These are phyloP conservation scores for Capsicum pubescens DNA, from an alignment of 257 asterid genomes.

Conservation along the genomic window DNA sequence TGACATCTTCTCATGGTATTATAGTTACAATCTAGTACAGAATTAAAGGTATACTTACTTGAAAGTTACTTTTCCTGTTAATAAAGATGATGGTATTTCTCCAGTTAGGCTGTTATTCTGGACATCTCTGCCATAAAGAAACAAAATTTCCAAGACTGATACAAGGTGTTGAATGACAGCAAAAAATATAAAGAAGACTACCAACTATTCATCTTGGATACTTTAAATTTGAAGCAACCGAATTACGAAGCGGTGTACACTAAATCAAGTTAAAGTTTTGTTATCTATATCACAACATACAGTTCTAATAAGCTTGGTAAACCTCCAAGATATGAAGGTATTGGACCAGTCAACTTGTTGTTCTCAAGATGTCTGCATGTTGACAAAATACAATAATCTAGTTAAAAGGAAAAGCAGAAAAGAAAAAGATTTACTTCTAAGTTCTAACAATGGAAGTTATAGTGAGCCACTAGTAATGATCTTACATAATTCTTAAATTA, in stretches of 20 bases:
- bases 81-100: conserved; percentile 66
- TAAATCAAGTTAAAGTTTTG: conserved; percentile 25
- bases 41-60: conserved; percentile 51
- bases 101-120: conserved; percentile 87
- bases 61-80: conserved; percentile 70
- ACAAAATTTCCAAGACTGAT: background rate
- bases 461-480: conserved; percentile 10
- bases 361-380: conserved; percentile 90
- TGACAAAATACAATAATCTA: conserved; percentile 25
- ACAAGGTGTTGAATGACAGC: background rate
- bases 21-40: conserved; percentile 1
- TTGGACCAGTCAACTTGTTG: conserved; percentile 67
- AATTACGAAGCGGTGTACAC: background rate
- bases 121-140: conserved; percentile 58
- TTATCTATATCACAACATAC: conserved; percentile 51
- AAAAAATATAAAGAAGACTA: background rate
- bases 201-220: conserved; percentile 1
- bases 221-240: conserved; percentile 17
- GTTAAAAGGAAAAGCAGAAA: background rate
- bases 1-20: background rate
- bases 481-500: conserved; percentile 80
- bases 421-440: conserved; percentile 7
- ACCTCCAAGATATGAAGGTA: conserved; percentile 74
- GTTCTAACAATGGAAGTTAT: background rate
- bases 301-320: conserved; percentile 75